Percentiles rank a stretch among this genome's conserved stretches.
phyloP scores from a whole-genome alignment of 805 yeast species.

The Myxozyma sirexii region DNA sequence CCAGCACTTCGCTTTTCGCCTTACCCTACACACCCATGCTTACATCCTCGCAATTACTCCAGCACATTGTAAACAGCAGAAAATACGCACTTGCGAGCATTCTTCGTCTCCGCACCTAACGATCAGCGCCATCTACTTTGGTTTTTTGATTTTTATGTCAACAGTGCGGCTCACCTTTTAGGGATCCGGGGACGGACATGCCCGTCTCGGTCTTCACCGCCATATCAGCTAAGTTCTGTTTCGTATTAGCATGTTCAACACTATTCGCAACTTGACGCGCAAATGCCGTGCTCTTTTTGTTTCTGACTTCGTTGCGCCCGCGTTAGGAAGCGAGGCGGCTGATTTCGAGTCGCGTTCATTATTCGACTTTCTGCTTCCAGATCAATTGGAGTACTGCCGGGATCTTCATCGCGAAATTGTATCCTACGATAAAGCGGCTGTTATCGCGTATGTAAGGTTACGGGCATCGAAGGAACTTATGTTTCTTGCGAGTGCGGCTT shows the following conservation, averaged over 20 bases:
- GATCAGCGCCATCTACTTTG: too few species aligned
- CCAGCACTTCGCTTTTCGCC: too few species aligned
- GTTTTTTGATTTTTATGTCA: too few species aligned
- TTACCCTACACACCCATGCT: too few species aligned
- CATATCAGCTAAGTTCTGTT: neutral
- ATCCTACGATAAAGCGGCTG: slow-evolving; percentile 13
- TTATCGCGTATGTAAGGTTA: neutral
- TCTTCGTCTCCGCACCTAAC: too few species aligned
- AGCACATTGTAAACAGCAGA: too few species aligned
- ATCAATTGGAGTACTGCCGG: neutral
- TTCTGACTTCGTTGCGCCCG: slow-evolving; percentile 13
- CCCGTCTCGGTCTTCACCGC: neutral
- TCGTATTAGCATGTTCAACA: slow-evolving; percentile 16
- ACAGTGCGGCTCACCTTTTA: neutral
- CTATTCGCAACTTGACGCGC: slow-evolving; percentile 15
- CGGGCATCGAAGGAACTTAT: neutral
- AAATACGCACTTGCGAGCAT: too few species aligned
- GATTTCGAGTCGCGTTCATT: slow-evolving; percentile 7
- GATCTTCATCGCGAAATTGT: neutral
- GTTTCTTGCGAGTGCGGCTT: slow-evolving; percentile 14
- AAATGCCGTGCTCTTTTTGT: slow-evolving; percentile 7
- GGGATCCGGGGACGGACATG: neutral
- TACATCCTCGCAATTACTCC: too few species aligned
- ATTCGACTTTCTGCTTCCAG: slow-evolving; percentile 16
- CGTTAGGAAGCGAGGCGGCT: slow-evolving; percentile 17